Evolutionary conservation across 306 rosid species (phyloP).

Genomic region (Phaseolus lunatus): DNA sequence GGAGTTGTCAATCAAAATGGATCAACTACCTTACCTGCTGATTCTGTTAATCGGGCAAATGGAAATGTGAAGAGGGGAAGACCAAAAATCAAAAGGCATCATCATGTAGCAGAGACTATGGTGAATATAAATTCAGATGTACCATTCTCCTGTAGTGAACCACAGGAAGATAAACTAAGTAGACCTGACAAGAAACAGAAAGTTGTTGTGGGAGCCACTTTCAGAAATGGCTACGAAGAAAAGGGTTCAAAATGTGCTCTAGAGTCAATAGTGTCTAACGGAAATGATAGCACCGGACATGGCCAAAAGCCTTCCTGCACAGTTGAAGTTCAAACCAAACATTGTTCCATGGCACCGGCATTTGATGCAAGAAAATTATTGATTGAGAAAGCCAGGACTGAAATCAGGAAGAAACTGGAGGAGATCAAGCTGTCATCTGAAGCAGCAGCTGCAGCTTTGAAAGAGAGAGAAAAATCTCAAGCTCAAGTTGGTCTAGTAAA

Average conservation of each 20-base stretch:
- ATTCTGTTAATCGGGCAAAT: conserved; percentile 64
- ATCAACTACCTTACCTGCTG: conserved; percentile 56
- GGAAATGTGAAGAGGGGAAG: conserved; percentile 68
- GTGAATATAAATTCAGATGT: conserved; percentile 56
- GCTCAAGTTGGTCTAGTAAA: conserved; percentile 55
- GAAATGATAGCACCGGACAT: conserved; percentile 60
- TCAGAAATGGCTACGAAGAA: conserved; percentile 66
- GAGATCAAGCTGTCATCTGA: conserved; percentile 71
- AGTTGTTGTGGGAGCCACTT: conserved; percentile 58
- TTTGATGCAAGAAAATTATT: conserved; percentile 82
- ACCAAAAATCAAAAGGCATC: conserved; percentile 67
- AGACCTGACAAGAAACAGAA: conserved; percentile 77
- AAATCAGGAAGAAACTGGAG: conserved; percentile 75
- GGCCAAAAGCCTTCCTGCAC: conserved; percentile 56
- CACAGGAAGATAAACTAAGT: conserved; percentile 54
- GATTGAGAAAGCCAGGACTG: conserved; percentile 88
- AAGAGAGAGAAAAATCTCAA: conserved; percentile 54
- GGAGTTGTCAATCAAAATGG: conserved; percentile 70
- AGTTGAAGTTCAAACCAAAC: conserved; percentile 66
- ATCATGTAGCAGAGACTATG: conserved; percentile 50
- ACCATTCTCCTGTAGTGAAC: conserved; percentile 52
- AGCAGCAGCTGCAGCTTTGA: conserved; percentile 46
- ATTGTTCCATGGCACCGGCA: conserved; percentile 69
- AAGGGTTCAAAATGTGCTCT: conserved; percentile 56
- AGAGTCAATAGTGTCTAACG: conserved; percentile 65